A percentile compares a stretch with the other conserved stretches of the same genome.
Conservation (phyloP, 2,329 filamentous ascomycete species). For the Sporothrix curviconia region DNA sequence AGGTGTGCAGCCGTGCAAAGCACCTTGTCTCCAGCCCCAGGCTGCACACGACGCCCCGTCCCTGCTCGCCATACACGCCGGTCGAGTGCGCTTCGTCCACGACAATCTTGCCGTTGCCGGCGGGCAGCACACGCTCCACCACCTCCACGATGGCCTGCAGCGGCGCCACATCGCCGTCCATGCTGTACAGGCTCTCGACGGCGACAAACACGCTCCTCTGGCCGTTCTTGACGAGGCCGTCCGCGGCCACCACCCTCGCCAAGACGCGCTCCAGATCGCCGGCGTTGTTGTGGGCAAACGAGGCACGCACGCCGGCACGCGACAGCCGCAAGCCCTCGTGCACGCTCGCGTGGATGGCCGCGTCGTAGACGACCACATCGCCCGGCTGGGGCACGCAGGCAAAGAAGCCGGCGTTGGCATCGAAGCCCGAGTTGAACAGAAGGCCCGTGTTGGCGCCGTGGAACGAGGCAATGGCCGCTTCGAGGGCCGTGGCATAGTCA, state of each 20-base stretch:
- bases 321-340: constrained; percentile 70
- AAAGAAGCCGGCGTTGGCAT: constrained; percentile 61
- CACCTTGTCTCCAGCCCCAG: not conserved
- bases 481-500: constrained; percentile 37
- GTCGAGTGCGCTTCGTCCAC: constrained; percentile 59
- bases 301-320: constrained; percentile 40
- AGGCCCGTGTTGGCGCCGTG: constrained; percentile 41
- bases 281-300: constrained; percentile 35
- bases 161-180: constrained; percentile 71
- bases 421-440: constrained; percentile 55
- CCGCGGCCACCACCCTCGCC: not conserved
- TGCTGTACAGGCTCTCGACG: constrained; percentile 69
- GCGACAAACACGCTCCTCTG: constrained; percentile 57
- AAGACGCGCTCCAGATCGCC: not conserved
- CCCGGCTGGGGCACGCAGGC: constrained; percentile 51
- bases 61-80: not conserved
- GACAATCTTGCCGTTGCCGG: constrained; percentile 54
- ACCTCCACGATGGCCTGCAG: constrained; percentile 53
- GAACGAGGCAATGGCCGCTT: constrained; percentile 40
- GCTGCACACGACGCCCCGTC: not conserved
- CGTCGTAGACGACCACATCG: constrained; percentile 64
- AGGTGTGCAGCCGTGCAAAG: not conserved
- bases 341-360: constrained; percentile 69
- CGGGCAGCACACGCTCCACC: constrained; percentile 49
- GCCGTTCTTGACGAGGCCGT: constrained; percentile 44